Conservation (phyloP, 176 grass and related monocot species). For the Canna indica region DNA sequence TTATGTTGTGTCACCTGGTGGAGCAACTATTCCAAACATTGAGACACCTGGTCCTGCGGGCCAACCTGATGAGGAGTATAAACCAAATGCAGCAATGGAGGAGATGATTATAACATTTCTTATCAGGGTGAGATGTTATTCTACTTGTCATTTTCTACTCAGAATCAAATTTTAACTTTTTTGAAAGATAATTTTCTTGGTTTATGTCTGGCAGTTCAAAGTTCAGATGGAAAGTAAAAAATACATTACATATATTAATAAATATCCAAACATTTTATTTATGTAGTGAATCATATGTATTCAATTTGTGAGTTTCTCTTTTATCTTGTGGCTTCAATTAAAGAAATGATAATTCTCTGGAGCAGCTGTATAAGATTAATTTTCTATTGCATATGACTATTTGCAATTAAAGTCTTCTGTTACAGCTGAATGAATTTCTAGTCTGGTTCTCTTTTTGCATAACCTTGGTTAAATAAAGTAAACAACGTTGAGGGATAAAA, state of each 20-base stretch:
- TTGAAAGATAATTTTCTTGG: background rate
- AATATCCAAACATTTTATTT: no score
- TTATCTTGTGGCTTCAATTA: no score
- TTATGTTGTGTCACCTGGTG: conserved; percentile 84
- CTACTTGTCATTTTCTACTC: background rate
- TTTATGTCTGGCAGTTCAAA: no score
- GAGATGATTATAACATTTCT: conserved; percentile 99
- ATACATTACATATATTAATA: no score
- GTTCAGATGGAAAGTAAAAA: no score
- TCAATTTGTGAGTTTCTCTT: no score
- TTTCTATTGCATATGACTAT: no score
- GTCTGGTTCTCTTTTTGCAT: background rate
- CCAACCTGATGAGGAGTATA: conserved; percentile 92
- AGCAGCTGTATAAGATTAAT: no score
- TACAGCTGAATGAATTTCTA: background rate
- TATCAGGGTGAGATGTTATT: conserved; percentile 53
- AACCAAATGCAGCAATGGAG: conserved; percentile 99
- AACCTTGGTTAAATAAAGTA: background rate
- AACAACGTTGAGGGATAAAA: background rate
- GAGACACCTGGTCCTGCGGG: conserved; percentile 85
- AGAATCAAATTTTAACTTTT: background rate
- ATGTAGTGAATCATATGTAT: no score
- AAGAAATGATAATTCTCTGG: no score
- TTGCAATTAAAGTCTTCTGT: no score
- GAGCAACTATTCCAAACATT: conserved; percentile 81